phyloP scores from a whole-genome alignment of 139 green algal species.

The Tetraselmis striata region DNA sequence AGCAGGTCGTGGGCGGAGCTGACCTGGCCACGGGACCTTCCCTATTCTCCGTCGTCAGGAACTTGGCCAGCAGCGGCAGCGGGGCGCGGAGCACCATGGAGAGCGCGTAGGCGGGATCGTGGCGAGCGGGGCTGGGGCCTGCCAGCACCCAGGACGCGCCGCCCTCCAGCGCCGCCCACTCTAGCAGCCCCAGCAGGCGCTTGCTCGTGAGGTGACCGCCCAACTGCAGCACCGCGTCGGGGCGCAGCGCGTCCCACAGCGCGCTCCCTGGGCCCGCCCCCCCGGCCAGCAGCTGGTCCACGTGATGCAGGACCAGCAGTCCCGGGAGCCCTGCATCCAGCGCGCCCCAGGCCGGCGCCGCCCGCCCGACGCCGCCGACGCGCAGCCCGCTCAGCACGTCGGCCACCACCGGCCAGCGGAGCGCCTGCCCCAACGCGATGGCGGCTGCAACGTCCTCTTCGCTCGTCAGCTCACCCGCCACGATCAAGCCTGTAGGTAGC shows the following conservation, averaged over 20 bases:
- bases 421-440: constrained; percentile 26
- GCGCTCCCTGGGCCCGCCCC: constrained; percentile 15
- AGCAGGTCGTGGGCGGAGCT: too few species aligned
- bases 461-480: constrained; percentile 62
- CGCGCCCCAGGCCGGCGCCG: not conserved
- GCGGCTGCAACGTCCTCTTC: constrained; percentile 52
- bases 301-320: constrained; percentile 48
- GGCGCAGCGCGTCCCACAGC: constrained; percentile 51
- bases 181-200: constrained; percentile 72
- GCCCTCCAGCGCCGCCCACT: constrained; percentile 41
- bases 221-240: constrained; percentile 78
- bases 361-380: constrained; percentile 27
- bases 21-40: too few species aligned
- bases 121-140: constrained; percentile 29
- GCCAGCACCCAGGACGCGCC: constrained; percentile 42
- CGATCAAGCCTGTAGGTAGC: constrained; percentile 79
- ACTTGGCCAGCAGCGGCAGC: not conserved
- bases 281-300: constrained; percentile 67
- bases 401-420: constrained; percentile 81
- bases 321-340: not conserved
- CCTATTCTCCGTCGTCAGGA: too few species aligned
- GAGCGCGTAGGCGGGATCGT: constrained; percentile 74
- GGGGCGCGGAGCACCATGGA: constrained; percentile 2
- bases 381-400: constrained; percentile 79
- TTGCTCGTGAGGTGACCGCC: constrained; percentile 81